Percentiles rank a stretch among this genome's conserved stretches.
phyloP scores from a whole-genome alignment of 257 asterid species.

The Plantago major region DNA sequence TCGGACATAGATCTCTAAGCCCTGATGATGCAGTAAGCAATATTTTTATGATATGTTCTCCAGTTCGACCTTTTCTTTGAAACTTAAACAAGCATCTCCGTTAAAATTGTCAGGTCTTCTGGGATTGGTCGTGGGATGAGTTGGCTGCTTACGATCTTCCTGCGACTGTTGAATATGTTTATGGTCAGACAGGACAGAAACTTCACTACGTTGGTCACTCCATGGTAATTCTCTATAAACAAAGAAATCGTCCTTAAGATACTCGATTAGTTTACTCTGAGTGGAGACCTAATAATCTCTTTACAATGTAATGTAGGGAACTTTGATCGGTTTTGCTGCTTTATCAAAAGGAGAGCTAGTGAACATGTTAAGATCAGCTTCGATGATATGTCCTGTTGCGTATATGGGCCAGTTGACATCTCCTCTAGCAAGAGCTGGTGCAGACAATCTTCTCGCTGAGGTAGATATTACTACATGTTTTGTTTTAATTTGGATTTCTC shows the following conservation, averaged over 20 bases:
- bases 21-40: constrained; percentile 43
- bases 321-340: constrained; percentile 63
- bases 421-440: constrained; percentile 45
- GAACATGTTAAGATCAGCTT: constrained; percentile 48
- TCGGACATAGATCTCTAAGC: constrained; percentile 45
- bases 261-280: background rate
- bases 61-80: too few species aligned
- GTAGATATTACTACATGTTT: constrained; percentile 20
- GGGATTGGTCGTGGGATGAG: constrained; percentile 93
- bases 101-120: constrained; percentile 35
- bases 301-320: constrained; percentile 38
- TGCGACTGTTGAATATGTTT: constrained; percentile 39
- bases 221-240: constrained; percentile 27
- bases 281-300: too few species aligned
- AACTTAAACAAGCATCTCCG: too few species aligned
- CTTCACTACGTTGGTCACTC: constrained; percentile 76
- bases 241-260: too few species aligned
- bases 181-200: constrained; percentile 54
- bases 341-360: constrained; percentile 35
- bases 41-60: too few species aligned
- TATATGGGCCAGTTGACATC: constrained; percentile 57
- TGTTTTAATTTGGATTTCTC: too few species aligned
- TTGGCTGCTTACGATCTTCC: constrained; percentile 58
- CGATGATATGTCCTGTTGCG: constrained; percentile 68
- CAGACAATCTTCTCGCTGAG: constrained; percentile 46